A percentile compares a stretch with the other conserved stretches of the same genome.
phyloP scores from a whole-genome alignment of 1,284 basidiomycete genomes.

The Rhodotorula sp. region DNA sequence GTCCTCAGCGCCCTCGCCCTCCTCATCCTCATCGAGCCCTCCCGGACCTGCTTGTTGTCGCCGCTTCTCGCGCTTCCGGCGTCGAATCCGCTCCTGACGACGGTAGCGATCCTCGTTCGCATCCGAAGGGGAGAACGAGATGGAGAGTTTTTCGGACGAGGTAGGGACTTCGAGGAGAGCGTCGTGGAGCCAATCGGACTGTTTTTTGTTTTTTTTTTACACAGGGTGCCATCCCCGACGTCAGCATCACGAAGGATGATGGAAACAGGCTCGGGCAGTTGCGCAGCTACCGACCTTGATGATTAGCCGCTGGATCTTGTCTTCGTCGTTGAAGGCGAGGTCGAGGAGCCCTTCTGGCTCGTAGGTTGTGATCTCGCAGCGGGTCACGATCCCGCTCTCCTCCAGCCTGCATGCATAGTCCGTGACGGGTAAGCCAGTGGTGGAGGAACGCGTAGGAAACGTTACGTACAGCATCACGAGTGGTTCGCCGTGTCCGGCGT shows the following conservation, averaged over 20 bases:
- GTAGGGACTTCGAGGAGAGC: conserved; percentile 85
- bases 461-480: conserved; percentile 74
- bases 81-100: background rate
- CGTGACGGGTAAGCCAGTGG: background rate
- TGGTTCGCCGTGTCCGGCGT: conserved; percentile 73
- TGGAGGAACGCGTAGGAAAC: background rate
- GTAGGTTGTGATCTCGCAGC: conserved; percentile 81
- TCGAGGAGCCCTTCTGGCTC: conserved; percentile 78
- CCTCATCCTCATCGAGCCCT: conserved; percentile 14
- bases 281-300: conserved; percentile 62
- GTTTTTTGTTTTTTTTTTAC: conserved; percentile 6
- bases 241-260: background rate
- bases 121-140: conserved; percentile 57
- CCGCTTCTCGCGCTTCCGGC: background rate
- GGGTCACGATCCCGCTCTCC: conserved; percentile 80
- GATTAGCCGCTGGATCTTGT: conserved; percentile 74
- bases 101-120: conserved; percentile 4
- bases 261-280: too few species aligned
- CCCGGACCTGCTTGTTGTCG: too few species aligned
- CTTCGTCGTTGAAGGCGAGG: conserved; percentile 69
- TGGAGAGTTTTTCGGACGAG: conserved; percentile 74
- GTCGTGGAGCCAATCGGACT: conserved; percentile 88
- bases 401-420: conserved; percentile 62
- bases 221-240: background rate
- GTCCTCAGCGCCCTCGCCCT: conserved; percentile 19